Conservation (phyloP, 1,139 yeast species). For the Lodderomyces metapsilosis region DNA sequence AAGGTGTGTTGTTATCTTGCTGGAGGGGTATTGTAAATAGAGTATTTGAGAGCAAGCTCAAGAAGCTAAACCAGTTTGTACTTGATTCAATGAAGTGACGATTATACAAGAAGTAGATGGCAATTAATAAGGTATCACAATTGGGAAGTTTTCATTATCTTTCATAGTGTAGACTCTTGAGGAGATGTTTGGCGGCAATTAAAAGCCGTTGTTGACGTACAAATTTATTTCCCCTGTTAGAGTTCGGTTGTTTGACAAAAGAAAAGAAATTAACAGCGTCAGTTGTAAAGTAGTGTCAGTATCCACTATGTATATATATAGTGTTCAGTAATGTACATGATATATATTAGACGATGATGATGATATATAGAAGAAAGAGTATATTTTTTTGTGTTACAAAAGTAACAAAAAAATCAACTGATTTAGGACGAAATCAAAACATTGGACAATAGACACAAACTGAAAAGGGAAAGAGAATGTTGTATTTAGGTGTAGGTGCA, state of each 20-base stretch:
- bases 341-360: too few species aligned
- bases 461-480: too few species aligned
- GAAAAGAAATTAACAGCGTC: neutral
- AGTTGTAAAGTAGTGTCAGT: neutral
- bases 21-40: neutral
- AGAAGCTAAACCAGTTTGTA: neutral
- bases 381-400: neutral
- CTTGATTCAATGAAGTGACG: neutral
- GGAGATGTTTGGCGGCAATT: too few species aligned
- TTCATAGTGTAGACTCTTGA: too few species aligned
- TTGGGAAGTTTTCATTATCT: too few species aligned
- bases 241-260: too few species aligned
- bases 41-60: neutral
- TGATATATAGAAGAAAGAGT: too few species aligned
- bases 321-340: neutral
- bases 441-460: neutral
- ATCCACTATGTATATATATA: neutral
- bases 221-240: too few species aligned
- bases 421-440: conserved; percentile 3
- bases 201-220: too few species aligned
- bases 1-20: too few species aligned
- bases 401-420: neutral
- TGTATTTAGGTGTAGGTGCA: too few species aligned
- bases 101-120: neutral
- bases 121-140: too few species aligned